phyloP scores from a whole-genome alignment of 106 monocot species.

The Xerophyta viscosa region DNA sequence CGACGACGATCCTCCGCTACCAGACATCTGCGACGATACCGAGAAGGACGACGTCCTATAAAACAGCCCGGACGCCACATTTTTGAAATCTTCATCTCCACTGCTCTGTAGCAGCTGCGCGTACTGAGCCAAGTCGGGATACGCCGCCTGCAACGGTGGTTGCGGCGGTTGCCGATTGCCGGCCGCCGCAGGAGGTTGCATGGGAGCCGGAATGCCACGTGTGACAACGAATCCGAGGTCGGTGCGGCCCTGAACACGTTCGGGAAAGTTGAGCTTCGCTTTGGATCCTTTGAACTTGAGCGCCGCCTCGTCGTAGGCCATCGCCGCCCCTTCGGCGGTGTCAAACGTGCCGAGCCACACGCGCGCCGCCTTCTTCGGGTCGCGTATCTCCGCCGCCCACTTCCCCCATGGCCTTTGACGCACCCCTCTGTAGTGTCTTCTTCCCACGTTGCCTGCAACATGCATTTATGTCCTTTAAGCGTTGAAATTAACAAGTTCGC shows the following conservation, averaged over 20 bases:
- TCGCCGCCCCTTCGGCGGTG: conserved; percentile 63
- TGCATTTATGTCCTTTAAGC: neutral
- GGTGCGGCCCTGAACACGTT: conserved; percentile 55
- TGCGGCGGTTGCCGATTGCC: neutral
- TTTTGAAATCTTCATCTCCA: conserved; percentile 15
- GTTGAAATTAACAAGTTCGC: neutral
- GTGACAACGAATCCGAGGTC: conserved; percentile 29
- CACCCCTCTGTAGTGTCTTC: conserved; percentile 64
- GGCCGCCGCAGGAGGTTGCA: neutral
- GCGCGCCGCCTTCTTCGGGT: conserved; percentile 63
- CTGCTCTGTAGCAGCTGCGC: conserved; percentile 38
- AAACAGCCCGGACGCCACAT: conserved; percentile 4
- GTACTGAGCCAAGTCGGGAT: conserved; percentile 42
- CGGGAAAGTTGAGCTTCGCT: conserved; percentile 83
- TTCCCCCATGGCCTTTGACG: conserved; percentile 87
- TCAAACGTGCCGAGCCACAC: conserved; percentile 88
- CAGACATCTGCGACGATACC: neutral
- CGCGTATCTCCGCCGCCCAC: conserved; percentile 88
- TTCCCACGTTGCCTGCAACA: conserved; percentile 10
- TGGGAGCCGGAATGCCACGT: neutral
- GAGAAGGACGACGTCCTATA: neutral
- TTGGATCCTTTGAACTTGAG: conserved; percentile 60
- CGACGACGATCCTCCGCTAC: neutral
- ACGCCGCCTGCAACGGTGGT: conserved; percentile 2
- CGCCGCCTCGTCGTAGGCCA: conserved; percentile 69